phyloP scores from a whole-genome alignment of 805 yeast genomes.

The Tanozyma kutaoensis region DNA sequence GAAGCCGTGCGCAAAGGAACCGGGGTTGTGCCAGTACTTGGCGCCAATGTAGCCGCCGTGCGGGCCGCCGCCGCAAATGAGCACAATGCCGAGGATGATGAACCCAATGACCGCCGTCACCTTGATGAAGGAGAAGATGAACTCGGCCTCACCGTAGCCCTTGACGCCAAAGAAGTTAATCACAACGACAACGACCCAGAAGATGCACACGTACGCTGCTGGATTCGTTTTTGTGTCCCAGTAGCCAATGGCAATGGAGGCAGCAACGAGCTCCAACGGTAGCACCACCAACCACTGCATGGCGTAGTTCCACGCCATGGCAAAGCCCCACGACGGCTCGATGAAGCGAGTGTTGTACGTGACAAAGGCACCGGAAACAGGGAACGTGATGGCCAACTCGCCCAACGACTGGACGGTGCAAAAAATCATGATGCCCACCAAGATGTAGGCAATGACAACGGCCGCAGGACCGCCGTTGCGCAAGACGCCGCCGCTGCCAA shows the following conservation, averaged over 20 bases:
- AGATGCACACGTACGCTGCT: conserved; percentile 44
- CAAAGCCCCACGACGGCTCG: conserved; percentile 12
- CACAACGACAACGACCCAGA: conserved; percentile 33
- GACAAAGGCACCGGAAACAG: neutral
- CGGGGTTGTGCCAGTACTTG: conserved; percentile 45
- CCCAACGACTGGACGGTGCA: neutral
- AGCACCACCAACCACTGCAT: conserved; percentile 23
- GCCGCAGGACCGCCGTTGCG: conserved; percentile 54
- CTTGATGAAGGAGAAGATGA: conserved; percentile 39
- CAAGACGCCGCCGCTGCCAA: conserved; percentile 47
- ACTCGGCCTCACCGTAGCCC: conserved; percentile 64
- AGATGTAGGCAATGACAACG: conserved; percentile 29
- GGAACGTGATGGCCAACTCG: neutral
- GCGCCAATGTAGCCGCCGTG: conserved; percentile 48
- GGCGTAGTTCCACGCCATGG: conserved; percentile 18
- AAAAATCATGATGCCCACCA: neutral
- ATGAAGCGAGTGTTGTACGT: conserved; percentile 1
- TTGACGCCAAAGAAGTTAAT: conserved; percentile 50
- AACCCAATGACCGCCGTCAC: conserved; percentile 46
- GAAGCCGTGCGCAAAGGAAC: conserved; percentile 42
- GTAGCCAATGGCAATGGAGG: conserved; percentile 25
- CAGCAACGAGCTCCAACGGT: conserved; percentile 24
- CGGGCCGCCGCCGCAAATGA: conserved; percentile 46
- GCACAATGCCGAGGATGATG: conserved; percentile 38
- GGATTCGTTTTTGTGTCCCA: conserved; percentile 33